These are phyloP conservation scores for Epichloe glyceriae DNA, from an alignment of 2,329 filamentous ascomycete genomes.

Conservation along the genomic window DNA sequence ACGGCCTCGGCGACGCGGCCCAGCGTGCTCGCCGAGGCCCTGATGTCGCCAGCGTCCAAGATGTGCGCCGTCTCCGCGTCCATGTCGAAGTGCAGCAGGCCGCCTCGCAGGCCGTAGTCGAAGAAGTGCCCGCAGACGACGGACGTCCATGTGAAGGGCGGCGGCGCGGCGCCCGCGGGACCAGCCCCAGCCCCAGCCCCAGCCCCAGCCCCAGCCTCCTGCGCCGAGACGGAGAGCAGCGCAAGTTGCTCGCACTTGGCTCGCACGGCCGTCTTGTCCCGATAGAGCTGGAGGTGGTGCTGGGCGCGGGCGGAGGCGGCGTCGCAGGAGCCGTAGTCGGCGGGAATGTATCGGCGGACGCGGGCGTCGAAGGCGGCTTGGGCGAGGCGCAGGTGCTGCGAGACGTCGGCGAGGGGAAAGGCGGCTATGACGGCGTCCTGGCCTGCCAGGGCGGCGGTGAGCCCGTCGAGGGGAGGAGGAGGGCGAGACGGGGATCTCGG, in stretches of 20 bases:
- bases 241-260: slow-evolving; percentile 18
- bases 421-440: too few species aligned
- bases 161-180: not conserved
- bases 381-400: slow-evolving; percentile 32
- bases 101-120: slow-evolving; percentile 34
- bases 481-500: slow-evolving; percentile 16
- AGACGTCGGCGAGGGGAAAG: slow-evolving; percentile 26
- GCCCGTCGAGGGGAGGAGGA: slow-evolving; percentile 16
- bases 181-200: not conserved
- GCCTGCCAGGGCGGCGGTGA: slow-evolving; percentile 25
- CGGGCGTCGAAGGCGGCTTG: slow-evolving; percentile 46
- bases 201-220: not conserved
- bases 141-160: slow-evolving; percentile 36
- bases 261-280: slow-evolving; percentile 21
- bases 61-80: slow-evolving; percentile 30
- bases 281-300: slow-evolving; percentile 20
- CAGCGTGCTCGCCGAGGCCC: slow-evolving; percentile 37
- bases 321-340: slow-evolving; percentile 38
- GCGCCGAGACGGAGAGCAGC: slow-evolving; percentile 18
- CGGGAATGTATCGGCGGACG: slow-evolving; percentile 48
- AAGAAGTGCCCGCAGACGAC: slow-evolving; percentile 31
- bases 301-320: slow-evolving; percentile 22
- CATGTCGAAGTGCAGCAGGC: slow-evolving; percentile 29
- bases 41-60: slow-evolving; percentile 37
- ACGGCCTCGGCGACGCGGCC: slow-evolving; percentile 34